A percentile compares a stretch with the other conserved stretches of the same genome.
phyloP scores from a whole-genome alignment of 1,139 yeast species.

The Lodderomyces orthopsilosis region DNA sequence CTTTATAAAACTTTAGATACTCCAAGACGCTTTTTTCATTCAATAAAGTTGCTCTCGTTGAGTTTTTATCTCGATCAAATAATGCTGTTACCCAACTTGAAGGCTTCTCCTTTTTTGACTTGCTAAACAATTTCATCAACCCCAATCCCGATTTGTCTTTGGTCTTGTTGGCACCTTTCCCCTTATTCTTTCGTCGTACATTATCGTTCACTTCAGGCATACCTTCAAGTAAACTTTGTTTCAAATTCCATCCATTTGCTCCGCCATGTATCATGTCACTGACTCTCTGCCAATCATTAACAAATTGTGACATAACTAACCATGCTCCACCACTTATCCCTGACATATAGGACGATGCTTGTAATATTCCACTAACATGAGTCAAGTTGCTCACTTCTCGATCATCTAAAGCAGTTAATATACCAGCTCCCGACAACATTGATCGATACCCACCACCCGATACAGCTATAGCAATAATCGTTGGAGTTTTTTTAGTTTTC shows the following conservation, averaged over 20 bases:
- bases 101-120: neutral
- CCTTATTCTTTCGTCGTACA: neutral
- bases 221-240: slow-evolving; percentile 53
- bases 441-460: slow-evolving; percentile 79
- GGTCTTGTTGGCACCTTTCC: neutral
- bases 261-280: slow-evolving; percentile 25
- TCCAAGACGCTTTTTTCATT: slow-evolving; percentile 8
- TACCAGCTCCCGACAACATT: slow-evolving; percentile 66
- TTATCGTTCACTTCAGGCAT: slow-evolving; percentile 39
- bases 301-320: slow-evolving; percentile 51
- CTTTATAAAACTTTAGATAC: slow-evolving; percentile 44
- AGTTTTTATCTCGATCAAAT: neutral
- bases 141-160: neutral
- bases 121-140: neutral
- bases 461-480: slow-evolving; percentile 52
- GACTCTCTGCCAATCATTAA: slow-evolving; percentile 45
- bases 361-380: slow-evolving; percentile 50
- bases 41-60: neutral
- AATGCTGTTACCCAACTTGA: neutral
- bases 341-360: slow-evolving; percentile 51
- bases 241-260: slow-evolving; percentile 37
- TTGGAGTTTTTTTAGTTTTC: slow-evolving; percentile 21
- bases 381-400: slow-evolving; percentile 36
- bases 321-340: slow-evolving; percentile 77
- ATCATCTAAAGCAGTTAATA: slow-evolving; percentile 50